phyloP scores from a whole-genome alignment of 345 rosid species.

The Populus simonii region DNA sequence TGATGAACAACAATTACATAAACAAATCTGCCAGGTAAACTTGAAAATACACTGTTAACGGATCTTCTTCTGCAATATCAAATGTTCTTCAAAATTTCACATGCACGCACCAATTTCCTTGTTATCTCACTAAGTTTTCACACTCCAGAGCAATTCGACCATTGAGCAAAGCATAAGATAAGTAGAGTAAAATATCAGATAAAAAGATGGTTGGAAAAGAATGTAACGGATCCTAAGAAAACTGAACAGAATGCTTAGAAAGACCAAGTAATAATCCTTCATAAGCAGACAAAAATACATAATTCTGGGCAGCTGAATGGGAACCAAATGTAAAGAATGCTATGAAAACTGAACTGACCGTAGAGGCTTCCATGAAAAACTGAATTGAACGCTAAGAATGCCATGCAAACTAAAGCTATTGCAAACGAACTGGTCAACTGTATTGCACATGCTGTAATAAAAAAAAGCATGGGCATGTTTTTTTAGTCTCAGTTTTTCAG shows the following conservation, averaged over 20 bases:
- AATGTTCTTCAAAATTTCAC: neutral
- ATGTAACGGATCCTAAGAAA: neutral
- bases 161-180: neutral
- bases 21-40: neutral
- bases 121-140: neutral
- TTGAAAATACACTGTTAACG: neutral
- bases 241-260: neutral
- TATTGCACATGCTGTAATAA: neutral
- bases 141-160: neutral
- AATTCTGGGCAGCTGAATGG: neutral
- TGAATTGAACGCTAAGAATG: neutral
- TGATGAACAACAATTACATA: neutral
- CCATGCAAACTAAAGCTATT: neutral
- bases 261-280: neutral
- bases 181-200: neutral
- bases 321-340: neutral
- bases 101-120: neutral
- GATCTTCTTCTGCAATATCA: neutral
- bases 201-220: neutral
- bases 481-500: neutral
- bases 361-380: neutral
- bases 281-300: neutral
- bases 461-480: neutral
- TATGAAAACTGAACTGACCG: neutral
- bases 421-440: neutral